Conservation (phyloP, 495 filamentous ascomycete genomes). For the Daldinia bambusicola region DNA sequence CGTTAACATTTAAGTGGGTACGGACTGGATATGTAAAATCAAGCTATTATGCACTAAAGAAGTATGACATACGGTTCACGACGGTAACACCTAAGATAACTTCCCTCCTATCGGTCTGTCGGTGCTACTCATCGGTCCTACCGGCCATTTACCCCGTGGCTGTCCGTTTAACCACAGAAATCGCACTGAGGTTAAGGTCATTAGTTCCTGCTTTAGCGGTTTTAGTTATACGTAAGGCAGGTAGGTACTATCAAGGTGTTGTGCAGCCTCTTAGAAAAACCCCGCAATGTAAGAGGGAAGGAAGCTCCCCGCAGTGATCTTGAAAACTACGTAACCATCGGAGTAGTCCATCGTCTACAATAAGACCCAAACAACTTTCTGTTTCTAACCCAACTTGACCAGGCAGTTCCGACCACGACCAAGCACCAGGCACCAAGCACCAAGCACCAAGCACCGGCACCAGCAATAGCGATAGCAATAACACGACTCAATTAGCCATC, state of each 20-base stretch:
- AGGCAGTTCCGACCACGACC: conserved; percentile 7
- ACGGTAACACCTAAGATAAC: conserved; percentile 7
- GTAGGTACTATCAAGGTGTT: conserved; percentile 22
- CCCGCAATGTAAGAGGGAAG: conserved; percentile 40
- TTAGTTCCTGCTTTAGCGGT: conserved; percentile 19
- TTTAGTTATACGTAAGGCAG: conserved; percentile 11
- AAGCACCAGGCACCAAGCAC: conserved; percentile 8
- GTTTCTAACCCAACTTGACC: conserved; percentile 14
- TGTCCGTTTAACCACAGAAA: conserved; percentile 31
- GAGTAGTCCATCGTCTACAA: conserved; percentile 30
- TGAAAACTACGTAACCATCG: conserved; percentile 20
- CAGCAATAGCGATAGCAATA: no score
- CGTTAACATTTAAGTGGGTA: conserved; percentile 13
- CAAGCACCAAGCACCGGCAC: not conserved
- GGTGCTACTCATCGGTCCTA: conserved; percentile 29
- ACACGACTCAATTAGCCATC: conserved; percentile 13
- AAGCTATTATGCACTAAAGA: conserved; percentile 28
- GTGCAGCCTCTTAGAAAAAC: conserved; percentile 31
- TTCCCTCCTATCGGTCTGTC: conserved; percentile 1
- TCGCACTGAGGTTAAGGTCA: not conserved
- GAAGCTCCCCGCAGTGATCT: conserved; percentile 42
- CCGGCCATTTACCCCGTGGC: conserved; percentile 25
- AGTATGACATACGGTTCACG: conserved; percentile 3
- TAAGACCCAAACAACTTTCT: conserved; percentile 29
- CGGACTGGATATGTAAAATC: conserved; percentile 12